Evolutionary conservation across 2,329 filamentous ascomycete species (phyloP).

Genomic region (Dothideomycetes sp.): DNA sequence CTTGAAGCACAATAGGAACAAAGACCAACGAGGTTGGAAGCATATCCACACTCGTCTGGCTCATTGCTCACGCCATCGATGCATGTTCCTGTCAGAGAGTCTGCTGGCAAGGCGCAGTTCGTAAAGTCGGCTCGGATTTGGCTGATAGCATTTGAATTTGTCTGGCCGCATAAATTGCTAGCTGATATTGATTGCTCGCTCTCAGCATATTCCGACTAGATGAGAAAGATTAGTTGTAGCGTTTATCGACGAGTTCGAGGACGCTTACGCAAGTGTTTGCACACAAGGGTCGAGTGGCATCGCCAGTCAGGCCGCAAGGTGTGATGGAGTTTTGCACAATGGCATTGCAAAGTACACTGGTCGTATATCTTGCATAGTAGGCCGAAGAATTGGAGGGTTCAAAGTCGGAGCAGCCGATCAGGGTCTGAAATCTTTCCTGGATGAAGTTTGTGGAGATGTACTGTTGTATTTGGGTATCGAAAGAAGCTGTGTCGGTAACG

Average conservation of each 20-base stretch:
- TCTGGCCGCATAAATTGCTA: slow-evolving; percentile 60
- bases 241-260: slow-evolving; percentile 2
- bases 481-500: slow-evolving; percentile 66
- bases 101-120: slow-evolving; percentile 74
- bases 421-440: slow-evolving; percentile 64
- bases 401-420: slow-evolving; percentile 72
- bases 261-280: slow-evolving; percentile 73
- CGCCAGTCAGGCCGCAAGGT: slow-evolving; percentile 56
- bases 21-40: slow-evolving; percentile 59
- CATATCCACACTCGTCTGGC: slow-evolving; percentile 77
- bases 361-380: slow-evolving; percentile 89
- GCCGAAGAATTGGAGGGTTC: slow-evolving; percentile 69
- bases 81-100: slow-evolving; percentile 66
- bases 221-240: slow-evolving; percentile 16
- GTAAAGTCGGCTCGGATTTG: slow-evolving; percentile 89
- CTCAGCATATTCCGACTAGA: slow-evolving; percentile 72
- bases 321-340: slow-evolving; percentile 81
- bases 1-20: slow-evolving; percentile 80
- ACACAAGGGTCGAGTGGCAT: slow-evolving; percentile 66
- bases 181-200: slow-evolving; percentile 80
- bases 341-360: slow-evolving; percentile 82
- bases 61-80: slow-evolving; percentile 73
- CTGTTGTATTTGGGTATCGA: slow-evolving; percentile 63
- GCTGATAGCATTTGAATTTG: slow-evolving; percentile 50
- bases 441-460: slow-evolving; percentile 72